Conservation (phyloP, 768 basidiomycete species). For the Obba rivulosa region DNA sequence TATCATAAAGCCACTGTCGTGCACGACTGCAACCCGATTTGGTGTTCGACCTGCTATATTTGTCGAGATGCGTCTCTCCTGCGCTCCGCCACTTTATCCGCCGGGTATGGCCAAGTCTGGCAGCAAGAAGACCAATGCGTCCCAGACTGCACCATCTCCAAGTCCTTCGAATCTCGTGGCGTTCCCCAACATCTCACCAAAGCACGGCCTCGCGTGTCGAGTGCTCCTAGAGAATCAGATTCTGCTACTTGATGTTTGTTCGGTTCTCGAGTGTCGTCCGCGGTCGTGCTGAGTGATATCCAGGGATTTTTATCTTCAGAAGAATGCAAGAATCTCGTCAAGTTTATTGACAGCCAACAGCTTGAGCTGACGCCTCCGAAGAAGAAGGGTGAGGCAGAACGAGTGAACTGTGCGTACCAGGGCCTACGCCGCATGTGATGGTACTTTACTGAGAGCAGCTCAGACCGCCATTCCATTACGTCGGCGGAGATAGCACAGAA, state of each 20-base stretch:
- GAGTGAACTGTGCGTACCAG: conserved; percentile 54
- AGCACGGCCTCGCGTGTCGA: conserved; percentile 40
- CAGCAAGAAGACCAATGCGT: conserved; percentile 2
- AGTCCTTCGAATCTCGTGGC: background rate
- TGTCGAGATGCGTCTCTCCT: background rate
- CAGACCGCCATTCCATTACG: conserved; percentile 59
- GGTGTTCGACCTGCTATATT: background rate
- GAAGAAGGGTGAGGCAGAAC: conserved; percentile 66
- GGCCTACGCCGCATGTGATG: background rate
- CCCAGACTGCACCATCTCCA: background rate
- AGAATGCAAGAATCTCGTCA: conserved; percentile 57
- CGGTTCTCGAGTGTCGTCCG: background rate
- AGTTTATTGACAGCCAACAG: conserved; percentile 54
- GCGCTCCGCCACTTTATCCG: conserved; percentile 1
- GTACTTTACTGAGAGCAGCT: background rate
- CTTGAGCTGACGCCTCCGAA: conserved; percentile 66
- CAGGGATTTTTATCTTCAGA: conserved; percentile 52
- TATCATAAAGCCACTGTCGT: too few species aligned
- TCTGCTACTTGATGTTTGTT: conserved; percentile 52
- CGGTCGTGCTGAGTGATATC: background rate
- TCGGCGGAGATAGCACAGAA: conserved; percentile 53
- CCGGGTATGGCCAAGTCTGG: background rate
- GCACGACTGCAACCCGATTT: background rate
- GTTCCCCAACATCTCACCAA: conserved; percentile 43
- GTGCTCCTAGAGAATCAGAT: conserved; percentile 61